Evolutionary conservation across 2,329 filamentous ascomycete genomes (phyloP).

Genomic region (Neofusicoccum kwambonambiense): DNA sequence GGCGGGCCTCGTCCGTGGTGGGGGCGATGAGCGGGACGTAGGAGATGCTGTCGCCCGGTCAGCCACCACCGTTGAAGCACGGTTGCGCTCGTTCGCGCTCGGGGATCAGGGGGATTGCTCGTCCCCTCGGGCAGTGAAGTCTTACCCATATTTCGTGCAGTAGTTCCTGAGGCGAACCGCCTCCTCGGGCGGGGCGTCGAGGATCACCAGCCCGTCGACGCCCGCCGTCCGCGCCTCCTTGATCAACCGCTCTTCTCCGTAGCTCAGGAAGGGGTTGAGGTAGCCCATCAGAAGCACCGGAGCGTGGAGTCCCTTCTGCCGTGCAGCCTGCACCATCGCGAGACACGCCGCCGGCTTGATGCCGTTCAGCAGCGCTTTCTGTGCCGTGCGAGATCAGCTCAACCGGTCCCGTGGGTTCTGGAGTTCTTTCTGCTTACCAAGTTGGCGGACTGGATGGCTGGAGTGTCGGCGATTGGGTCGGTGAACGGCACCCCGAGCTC

Average conservation of each 20-base stretch:
- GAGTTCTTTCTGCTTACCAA: no score
- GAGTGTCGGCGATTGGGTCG: no score
- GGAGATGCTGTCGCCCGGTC: slow-evolving; percentile 60
- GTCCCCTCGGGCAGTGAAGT: no score
- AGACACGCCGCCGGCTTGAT: slow-evolving; percentile 47
- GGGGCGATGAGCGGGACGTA: slow-evolving; percentile 90
- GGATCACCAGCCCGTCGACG: slow-evolving; percentile 80
- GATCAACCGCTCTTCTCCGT: slow-evolving; percentile 87
- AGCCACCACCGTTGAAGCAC: no score
- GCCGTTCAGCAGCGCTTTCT: no score
- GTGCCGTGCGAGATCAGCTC: no score
- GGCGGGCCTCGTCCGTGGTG: slow-evolving; percentile 83
- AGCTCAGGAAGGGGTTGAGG: slow-evolving; percentile 93
- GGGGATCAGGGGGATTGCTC: no score
- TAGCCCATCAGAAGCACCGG: slow-evolving; percentile 97
- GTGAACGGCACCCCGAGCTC: no score
- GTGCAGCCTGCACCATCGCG: slow-evolving; percentile 74
- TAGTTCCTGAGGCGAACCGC: slow-evolving; percentile 53
- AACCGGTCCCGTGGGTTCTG: no score
- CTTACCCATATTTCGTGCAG: no score
- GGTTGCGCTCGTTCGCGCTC: no score
- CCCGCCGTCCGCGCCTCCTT: slow-evolving; percentile 70
- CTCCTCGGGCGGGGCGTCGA: slow-evolving; percentile 92
- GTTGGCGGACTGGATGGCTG: no score
- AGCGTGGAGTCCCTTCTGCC: slow-evolving; percentile 68